Base-by-base conservation (phyloP, 805 yeast genomes). In the Yarrowia porcina region DNA sequence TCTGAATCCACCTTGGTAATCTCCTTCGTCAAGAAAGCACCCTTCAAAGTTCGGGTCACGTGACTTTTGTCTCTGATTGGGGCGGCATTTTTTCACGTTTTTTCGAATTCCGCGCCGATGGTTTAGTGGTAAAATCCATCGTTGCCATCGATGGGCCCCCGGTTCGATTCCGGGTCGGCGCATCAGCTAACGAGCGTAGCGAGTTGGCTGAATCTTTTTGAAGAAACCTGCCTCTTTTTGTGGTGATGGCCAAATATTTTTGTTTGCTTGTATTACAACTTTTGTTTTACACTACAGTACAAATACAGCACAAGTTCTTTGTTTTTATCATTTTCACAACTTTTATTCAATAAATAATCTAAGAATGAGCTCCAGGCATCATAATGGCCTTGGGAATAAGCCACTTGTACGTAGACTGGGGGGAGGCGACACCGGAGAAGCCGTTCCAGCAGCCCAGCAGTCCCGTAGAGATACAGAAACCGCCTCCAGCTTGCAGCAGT, bases 371-470 rank as follows among this genome's bases (percentile, higher is more conserved):
- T 25, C 60, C 60, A 17, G 60, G 60, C 60, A 52, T 52, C 60
- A 52, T 52, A 35, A 52, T 52, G 11, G 60, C 45, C 45, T 52
- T 52, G 33, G 60, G 60, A 15, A 52, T 52, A 12, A 52, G 45
- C 45, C 42, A 52, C 35, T 36, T 35, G 60, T 52, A 52, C 10
- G 60, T 52, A 74, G 86, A 88, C 60, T 82, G 79, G 11, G 72
- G 71, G 59, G 81, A 83, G 2, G 87, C 85, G n/a, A 81, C 76
- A 71, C 85, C 86, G 21, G 86, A 85, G 68, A 79, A 82, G 2
- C 86, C 82, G 65, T 84, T 83, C 69, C 81, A 83, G 80, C 83
- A 84, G n/a, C 85, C 88, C 45, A 79, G 66, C 59, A 80, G 72
- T 2, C 85, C 78, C 15, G 85, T 77, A 21, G 84, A 66, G 25